Evolutionary conservation across 140 eudicot species (phyloP).

Genomic region (Oenanthe javanica): DNA sequence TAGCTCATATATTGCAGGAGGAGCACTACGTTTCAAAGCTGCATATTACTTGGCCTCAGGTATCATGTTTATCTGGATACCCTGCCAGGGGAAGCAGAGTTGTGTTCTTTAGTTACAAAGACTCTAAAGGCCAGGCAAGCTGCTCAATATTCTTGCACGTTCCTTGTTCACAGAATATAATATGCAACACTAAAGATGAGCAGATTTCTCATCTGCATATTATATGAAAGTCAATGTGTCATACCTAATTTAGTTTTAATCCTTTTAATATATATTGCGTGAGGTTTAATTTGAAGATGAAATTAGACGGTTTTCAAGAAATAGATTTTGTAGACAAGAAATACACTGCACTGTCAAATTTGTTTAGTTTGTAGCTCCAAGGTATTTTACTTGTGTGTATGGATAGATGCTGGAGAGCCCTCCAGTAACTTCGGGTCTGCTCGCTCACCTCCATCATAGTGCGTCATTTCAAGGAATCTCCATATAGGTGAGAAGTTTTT

Average conservation of each 20-base stretch:
- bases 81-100: conserved; percentile 76
- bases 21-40: conserved; percentile 71
- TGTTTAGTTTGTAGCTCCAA: background rate
- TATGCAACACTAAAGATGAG: no score
- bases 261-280: background rate
- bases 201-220: no score
- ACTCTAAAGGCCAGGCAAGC: conserved; percentile 56
- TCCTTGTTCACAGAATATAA: no score
- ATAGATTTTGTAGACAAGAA: no score
- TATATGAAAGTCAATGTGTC: background rate
- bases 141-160: conserved; percentile 7
- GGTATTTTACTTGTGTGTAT: background rate
- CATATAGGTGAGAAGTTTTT: conserved; percentile 25
- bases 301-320: background rate
- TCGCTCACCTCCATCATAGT: conserved; percentile 47
- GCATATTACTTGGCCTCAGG: conserved; percentile 83
- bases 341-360: background rate
- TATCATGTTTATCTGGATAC: conserved; percentile 59
- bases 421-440: conserved; percentile 33
- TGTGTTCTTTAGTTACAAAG: conserved; percentile 59
- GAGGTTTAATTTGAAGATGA: background rate
- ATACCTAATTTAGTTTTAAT: background rate
- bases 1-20: conserved; percentile 47
- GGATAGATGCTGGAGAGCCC: conserved; percentile 17
- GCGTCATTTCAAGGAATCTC: conserved; percentile 30